Percentiles rank a stretch among this genome's conserved stretches.
phyloP scores from a whole-genome alignment of 345 rosid species.

The Noccaea bulbosa region DNA sequence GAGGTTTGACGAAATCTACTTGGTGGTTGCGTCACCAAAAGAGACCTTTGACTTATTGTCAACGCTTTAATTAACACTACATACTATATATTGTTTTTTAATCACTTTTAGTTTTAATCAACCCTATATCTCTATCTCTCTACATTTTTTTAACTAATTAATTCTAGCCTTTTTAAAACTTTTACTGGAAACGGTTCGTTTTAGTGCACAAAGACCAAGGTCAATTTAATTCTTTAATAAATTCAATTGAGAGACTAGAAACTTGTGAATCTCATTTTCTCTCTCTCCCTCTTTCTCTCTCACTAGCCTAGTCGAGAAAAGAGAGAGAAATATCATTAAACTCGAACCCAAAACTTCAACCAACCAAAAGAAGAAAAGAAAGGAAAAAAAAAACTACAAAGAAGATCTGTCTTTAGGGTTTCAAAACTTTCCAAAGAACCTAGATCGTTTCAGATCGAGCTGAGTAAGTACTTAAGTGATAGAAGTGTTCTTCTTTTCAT shows the following conservation, averaged over 20 bases:
- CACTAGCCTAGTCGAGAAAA: constrained; percentile 34
- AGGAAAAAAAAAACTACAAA: constrained; percentile 18
- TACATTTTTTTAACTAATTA: constrained; percentile 6
- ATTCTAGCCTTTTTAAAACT: background rate
- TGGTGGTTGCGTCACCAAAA: constrained; percentile 40
- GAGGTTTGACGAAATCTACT: constrained; percentile 47
- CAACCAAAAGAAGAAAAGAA: constrained; percentile 22
- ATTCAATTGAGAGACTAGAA: constrained; percentile 35
- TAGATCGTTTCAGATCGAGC: constrained; percentile 29
- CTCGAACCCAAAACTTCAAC: constrained; percentile 41
- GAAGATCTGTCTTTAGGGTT: constrained; percentile 44
- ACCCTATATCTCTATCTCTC: constrained; percentile 14
- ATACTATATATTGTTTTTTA: constrained; percentile 14
- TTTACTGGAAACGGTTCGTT: constrained; percentile 32
- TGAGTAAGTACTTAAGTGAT: constrained; percentile 31
- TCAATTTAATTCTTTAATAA: constrained; percentile 46
- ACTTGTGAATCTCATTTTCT: constrained; percentile 22
- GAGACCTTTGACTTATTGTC: constrained; percentile 45
- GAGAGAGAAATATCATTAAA: constrained; percentile 44
- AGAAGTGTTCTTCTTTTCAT: constrained; percentile 21
- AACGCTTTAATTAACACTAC: constrained; percentile 44
- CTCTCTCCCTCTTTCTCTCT: constrained; percentile 28
- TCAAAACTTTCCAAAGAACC: constrained; percentile 18
- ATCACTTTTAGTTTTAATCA: background rate
- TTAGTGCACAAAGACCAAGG: constrained; percentile 42